Evolutionary conservation across 2,329 filamentous ascomycete genomes (phyloP).

Genomic region (Rutstroemia sp.): DNA sequence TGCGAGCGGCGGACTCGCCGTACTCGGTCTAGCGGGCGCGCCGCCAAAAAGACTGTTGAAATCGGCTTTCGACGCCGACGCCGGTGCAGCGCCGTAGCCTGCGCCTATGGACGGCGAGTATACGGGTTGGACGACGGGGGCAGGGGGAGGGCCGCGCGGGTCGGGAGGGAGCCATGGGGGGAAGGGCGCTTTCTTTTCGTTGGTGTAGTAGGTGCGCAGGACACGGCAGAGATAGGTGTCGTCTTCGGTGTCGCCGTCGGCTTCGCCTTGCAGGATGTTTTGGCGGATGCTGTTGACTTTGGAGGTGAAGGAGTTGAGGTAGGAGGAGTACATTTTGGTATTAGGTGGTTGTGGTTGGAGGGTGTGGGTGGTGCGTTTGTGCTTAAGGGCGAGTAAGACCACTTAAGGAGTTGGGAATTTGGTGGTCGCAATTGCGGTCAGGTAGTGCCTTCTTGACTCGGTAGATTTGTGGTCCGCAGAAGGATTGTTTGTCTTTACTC

Average conservation of each 20-base stretch:
- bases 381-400: neutral
- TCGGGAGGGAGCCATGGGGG: slow-evolving; percentile 86
- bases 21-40: slow-evolving; percentile 22
- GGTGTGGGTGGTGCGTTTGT: neutral
- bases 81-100: slow-evolving; percentile 41
- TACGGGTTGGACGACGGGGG: slow-evolving; percentile 38
- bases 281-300: slow-evolving; percentile 55
- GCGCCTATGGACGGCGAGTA: slow-evolving; percentile 44
- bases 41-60: slow-evolving; percentile 34
- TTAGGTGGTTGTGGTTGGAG: slow-evolving; percentile 18
- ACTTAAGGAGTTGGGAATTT: neutral
- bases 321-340: slow-evolving; percentile 60
- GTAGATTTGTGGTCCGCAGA: too few relatives aligned
- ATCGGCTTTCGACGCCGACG: slow-evolving; percentile 28
- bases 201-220: slow-evolving; percentile 83
- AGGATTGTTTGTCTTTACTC: too few relatives aligned
- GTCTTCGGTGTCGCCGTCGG: slow-evolving; percentile 71
- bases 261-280: slow-evolving; percentile 62
- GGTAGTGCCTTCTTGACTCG: neutral
- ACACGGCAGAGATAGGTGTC: slow-evolving; percentile 93
- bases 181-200: slow-evolving; percentile 67
- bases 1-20: slow-evolving; percentile 1
- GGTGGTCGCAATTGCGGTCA: slow-evolving; percentile 1
- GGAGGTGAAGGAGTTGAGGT: slow-evolving; percentile 57
- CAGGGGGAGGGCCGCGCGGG: slow-evolving; percentile 57